Base-by-base conservation (phyloP, 768 basidiomycete genomes). In the Fistulinella prunicolor region DNA sequence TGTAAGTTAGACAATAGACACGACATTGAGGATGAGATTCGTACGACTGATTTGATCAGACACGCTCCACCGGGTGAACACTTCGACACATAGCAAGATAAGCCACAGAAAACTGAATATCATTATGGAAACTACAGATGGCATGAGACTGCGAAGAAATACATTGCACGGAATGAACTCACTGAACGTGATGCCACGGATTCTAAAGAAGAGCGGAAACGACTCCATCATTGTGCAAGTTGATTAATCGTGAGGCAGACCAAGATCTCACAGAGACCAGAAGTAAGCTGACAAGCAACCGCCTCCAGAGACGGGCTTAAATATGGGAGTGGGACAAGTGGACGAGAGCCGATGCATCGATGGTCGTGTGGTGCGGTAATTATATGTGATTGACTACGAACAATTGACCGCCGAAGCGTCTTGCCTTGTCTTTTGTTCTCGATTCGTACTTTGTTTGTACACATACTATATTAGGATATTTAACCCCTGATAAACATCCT, bases 41-140 rank as follows among this genome's bases (percentile, higher is more conserved):
- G 54, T 46, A 82, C 82, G 71, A 66, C 75, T 75, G 23, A 73
- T 63, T 23, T 37, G 34, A 50, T 73, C 72, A n/a, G 75, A 65
- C 38, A 67, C 53, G 29, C 70, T 70, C 77, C 80, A 80, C 39
- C 76, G 70, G 28, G 68, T 50, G 49, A 70, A 82, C 3, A 74
- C 54, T 44, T 75, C 68, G 10, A 80, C 58, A 41, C 66, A 80
- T 28, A 81, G 58, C 43, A 80, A 50, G 16, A 73, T 61, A 28
- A 71, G 69, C 77, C 78, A 82, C 35, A 78, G 42, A 48, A 82
- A 67, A 57, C 74, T 72, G 16, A 75, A 51, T 46, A 75, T 35
- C 30, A 71, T 64, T 30, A 77, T 73, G 45, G 70, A 65, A 1
- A 67, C 81, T 83, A 28, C 3, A 28, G 41, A 6, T 0, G 14